Conservation (phyloP, 805 yeast genomes). For the Saccharomyces cerevisiae region DNA sequence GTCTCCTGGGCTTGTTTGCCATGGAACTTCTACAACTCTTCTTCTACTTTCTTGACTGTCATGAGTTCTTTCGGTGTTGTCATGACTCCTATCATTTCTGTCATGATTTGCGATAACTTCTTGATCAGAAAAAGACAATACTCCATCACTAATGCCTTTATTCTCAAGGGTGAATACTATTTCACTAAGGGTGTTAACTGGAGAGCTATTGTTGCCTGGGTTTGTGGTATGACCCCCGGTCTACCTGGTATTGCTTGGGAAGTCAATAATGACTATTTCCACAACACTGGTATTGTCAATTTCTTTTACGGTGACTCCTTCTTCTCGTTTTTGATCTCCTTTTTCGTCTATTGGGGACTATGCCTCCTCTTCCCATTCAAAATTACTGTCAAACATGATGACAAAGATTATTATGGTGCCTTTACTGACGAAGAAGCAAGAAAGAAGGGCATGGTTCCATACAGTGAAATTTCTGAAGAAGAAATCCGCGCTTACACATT, state of each 20-base stretch:
- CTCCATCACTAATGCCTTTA: constrained; percentile 28
- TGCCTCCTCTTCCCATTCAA: constrained; percentile 33
- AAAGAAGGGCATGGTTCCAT: constrained; percentile 29
- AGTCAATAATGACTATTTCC: constrained; percentile 25
- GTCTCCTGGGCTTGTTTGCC: constrained; percentile 34
- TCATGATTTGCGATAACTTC: constrained; percentile 36
- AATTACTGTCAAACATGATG: constrained; percentile 32
- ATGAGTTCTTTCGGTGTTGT: constrained; percentile 34
- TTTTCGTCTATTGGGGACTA: constrained; percentile 31
- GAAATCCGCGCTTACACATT: constrained; percentile 12
- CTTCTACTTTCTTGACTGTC: constrained; percentile 32
- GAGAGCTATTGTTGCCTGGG: constrained; percentile 31
- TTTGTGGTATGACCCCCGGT: constrained; percentile 38
- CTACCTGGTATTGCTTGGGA: constrained; percentile 41
- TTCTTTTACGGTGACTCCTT: constrained; percentile 39
- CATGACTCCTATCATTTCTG: constrained; percentile 33
- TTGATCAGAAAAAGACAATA: constrained; percentile 31
- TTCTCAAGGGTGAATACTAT: constrained; percentile 30
- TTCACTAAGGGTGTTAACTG: constrained; percentile 34
- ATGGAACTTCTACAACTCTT: constrained; percentile 34
- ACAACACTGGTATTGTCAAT: constrained; percentile 33
- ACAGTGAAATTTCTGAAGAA: constrained; percentile 22
- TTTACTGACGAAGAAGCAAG: constrained; percentile 32
- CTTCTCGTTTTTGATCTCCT: constrained; percentile 36
- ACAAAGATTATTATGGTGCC: constrained; percentile 34